These are phyloP conservation scores for Entophlyctis luteolus DNA, from an alignment of 192 early-diverging fungal genomes.

Conservation along the genomic window DNA sequence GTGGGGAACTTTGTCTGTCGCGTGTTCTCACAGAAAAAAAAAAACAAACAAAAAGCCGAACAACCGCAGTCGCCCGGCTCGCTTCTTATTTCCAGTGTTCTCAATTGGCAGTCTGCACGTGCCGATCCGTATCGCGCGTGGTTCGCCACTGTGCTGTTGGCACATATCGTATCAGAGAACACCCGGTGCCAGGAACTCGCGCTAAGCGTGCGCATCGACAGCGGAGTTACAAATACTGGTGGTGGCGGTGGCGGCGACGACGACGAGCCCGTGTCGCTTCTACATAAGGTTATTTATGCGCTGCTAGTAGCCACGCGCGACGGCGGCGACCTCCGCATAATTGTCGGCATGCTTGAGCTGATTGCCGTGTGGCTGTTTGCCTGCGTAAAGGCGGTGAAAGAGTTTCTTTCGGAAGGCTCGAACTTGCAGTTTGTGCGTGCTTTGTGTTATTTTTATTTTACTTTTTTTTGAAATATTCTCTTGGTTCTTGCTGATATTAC, in stretches of 20 bases:
- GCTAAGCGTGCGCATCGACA: constrained; percentile 68
- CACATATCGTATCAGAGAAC: constrained; percentile 74
- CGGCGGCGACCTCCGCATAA: constrained; percentile 62
- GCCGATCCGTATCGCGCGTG: constrained; percentile 82
- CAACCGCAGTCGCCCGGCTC: constrained; percentile 83
- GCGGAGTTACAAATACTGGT: too few species aligned
- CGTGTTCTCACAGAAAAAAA: neutral
- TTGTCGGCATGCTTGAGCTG: constrained; percentile 75
- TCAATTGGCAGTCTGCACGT: constrained; percentile 67
- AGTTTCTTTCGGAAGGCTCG: constrained; percentile 82
- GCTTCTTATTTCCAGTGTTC: constrained; percentile 72
- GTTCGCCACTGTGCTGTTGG: constrained; percentile 83
- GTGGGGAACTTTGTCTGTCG: constrained; percentile 1
- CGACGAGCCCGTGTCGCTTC: constrained; percentile 73
- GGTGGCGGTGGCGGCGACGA: constrained; percentile 41
- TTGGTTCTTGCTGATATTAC: neutral
- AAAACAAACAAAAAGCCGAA: constrained; percentile 34
- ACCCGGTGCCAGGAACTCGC: constrained; percentile 73
- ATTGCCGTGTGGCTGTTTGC: constrained; percentile 82
- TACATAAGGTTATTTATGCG: constrained; percentile 80
- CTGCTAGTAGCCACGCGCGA: constrained; percentile 63
- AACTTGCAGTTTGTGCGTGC: constrained; percentile 82
- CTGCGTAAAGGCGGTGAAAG: constrained; percentile 71
- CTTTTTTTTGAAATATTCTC: constrained; percentile 3
- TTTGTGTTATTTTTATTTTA: neutral